Evolutionary conservation across 2,329 filamentous ascomycete genomes (phyloP).

Genomic region (Neonectria hederae): DNA sequence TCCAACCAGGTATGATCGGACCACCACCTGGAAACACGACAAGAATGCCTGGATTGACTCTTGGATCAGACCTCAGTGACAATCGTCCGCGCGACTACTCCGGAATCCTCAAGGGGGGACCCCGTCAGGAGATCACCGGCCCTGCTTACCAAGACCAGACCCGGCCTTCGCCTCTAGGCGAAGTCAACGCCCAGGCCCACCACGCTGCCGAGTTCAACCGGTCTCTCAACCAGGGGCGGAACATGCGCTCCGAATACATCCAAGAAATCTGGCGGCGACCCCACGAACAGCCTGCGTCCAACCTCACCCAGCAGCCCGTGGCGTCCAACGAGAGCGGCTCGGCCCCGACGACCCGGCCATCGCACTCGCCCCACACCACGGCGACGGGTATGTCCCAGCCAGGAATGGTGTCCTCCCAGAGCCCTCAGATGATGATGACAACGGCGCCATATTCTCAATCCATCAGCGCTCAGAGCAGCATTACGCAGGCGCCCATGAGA

Average conservation of each 20-base stretch:
- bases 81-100: conserved; percentile 83
- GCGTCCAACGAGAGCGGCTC: conserved; percentile 53
- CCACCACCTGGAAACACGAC: conserved; percentile 70
- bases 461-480: conserved; percentile 74
- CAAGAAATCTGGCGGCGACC: conserved; percentile 84
- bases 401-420: conserved; percentile 67
- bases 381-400: conserved; percentile 65
- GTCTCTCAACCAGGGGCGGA: conserved; percentile 80
- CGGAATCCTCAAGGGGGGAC: conserved; percentile 78
- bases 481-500: conserved; percentile 77
- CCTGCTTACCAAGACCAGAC: conserved; percentile 89
- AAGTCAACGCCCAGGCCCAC: conserved; percentile 86
- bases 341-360: conserved; percentile 61
- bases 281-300: conserved; percentile 76
- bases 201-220: conserved; percentile 94
- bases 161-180: conserved; percentile 76
- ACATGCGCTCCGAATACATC: conserved; percentile 80
- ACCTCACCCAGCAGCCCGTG: conserved; percentile 58
- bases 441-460: conserved; percentile 75
- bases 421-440: conserved; percentile 73
- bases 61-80: conserved; percentile 80
- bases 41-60: conserved; percentile 85
- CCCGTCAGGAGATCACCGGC: conserved; percentile 89
- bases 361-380: conserved; percentile 67
- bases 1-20: conserved; percentile 78